A percentile compares a stretch with the other conserved stretches of the same genome.
These are phyloP conservation scores for Rhizopogon vulgaris DNA, from an alignment of 768 basidiomycete species.

Conservation along the genomic window DNA sequence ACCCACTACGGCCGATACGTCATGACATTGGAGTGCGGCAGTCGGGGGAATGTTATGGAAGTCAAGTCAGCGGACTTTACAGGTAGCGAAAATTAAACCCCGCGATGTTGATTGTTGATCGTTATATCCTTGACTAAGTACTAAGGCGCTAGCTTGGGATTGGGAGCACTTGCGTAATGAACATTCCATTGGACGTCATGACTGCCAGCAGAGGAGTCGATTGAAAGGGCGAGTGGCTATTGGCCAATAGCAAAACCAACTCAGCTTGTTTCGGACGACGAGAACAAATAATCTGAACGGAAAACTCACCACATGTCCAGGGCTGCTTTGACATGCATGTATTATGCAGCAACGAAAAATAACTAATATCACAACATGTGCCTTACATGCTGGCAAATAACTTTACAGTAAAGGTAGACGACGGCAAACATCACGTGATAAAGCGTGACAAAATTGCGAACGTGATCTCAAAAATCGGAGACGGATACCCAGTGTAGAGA, in stretches of 20 bases:
- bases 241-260: background rate
- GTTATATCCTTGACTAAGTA: no score
- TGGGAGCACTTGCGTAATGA: background rate
- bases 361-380: background rate
- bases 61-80: background rate
- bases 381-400: background rate
- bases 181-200: no score
- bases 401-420: background rate
- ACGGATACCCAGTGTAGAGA: no score
- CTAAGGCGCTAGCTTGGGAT: no score
- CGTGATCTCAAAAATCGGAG: no score
- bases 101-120: background rate
- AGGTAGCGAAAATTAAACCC: background rate
- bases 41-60: background rate
- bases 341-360: background rate
- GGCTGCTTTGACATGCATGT: background rate
- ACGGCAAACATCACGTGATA: no score
- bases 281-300: background rate
- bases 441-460: no score
- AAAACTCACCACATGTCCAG: background rate
- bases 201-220: background rate
- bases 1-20: background rate
- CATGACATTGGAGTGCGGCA: background rate
- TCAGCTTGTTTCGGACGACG: background rate
- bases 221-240: no score